Percentiles rank a stretch among this genome's conserved stretches.
Conservation (phyloP, 352 stramenopile genomes). For the Phytophthora melonis region DNA sequence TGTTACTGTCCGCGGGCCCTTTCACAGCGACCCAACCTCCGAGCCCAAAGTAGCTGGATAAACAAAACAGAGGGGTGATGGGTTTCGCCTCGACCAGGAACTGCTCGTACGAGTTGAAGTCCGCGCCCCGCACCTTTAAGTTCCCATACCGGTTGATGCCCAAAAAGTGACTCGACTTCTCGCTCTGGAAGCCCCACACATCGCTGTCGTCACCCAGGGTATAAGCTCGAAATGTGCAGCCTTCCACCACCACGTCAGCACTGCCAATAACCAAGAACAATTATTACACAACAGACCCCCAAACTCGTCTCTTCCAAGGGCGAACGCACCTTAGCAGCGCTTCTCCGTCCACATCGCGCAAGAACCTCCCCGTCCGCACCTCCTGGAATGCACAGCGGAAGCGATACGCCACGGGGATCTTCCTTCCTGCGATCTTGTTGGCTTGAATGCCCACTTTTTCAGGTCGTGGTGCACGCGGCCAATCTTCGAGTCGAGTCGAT, state of each 20-base stretch:
- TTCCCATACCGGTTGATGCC: conserved; percentile 77
- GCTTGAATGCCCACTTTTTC: conserved; percentile 72
- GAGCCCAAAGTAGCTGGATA: conserved; percentile 78
- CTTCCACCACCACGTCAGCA: conserved; percentile 66
- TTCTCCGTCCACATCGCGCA: conserved; percentile 71
- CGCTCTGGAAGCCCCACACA: conserved; percentile 83
- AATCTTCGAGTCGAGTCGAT: conserved; percentile 69
- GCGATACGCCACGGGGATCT: conserved; percentile 49
- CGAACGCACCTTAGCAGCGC: conserved; percentile 53
- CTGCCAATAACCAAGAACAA: no score
- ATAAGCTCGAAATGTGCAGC: conserved; percentile 79
- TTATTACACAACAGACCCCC: no score
- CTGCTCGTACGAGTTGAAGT: conserved; percentile 82
- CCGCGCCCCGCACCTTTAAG: conserved; percentile 66
- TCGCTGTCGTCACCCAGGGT: conserved; percentile 80
- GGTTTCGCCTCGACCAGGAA: conserved; percentile 69
- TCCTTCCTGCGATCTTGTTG: conserved; percentile 56
- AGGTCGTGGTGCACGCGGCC: conserved; percentile 74
- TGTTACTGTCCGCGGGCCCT: conserved; percentile 16
- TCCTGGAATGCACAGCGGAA: conserved; percentile 86
- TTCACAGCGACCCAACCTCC: conserved; percentile 66
- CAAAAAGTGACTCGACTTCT: conserved; percentile 70
- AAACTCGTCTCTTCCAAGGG: not conserved
- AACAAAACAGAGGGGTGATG: conserved; percentile 66
- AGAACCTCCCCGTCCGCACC: conserved; percentile 53